Percentiles rank a stretch among this genome's conserved stretches.
phyloP scores from a whole-genome alignment of 2,329 filamentous ascomycete genomes.

The Penicillium brevicompactum region DNA sequence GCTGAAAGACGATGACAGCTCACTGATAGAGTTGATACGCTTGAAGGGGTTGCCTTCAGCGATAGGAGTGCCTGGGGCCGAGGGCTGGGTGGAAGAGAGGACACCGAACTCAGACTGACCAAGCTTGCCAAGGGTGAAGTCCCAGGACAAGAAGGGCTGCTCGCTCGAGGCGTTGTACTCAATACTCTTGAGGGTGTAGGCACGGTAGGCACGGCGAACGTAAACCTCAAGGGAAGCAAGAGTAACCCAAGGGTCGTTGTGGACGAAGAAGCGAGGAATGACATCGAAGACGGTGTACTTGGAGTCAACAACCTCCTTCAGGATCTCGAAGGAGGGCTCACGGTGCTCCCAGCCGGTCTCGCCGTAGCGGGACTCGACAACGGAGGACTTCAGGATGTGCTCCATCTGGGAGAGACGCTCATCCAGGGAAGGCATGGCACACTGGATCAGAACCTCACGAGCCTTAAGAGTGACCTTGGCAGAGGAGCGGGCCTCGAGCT shows the following conservation, averaged over 20 bases:
- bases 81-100: conserved; percentile 73
- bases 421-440: conserved; percentile 90
- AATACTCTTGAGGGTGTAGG: conserved; percentile 86
- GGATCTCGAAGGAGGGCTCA: conserved; percentile 82
- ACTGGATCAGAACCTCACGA: conserved; percentile 95
- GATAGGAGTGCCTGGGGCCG: conserved; percentile 76
- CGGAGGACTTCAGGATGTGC: conserved; percentile 93
- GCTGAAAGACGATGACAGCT: conserved; percentile 80
- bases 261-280: conserved; percentile 89
- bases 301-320: conserved; percentile 98
- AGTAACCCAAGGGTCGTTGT: conserved; percentile 91
- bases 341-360: conserved; percentile 97
- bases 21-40: conserved; percentile 91
- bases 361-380: conserved; percentile 94
- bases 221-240: conserved; percentile 95
- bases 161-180: conserved; percentile 75
- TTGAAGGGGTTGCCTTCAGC: conserved; percentile 67
- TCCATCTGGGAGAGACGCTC: conserved; percentile 97
- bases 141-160: conserved; percentile 85
- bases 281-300: conserved; percentile 99
- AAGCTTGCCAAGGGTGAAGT: conserved; percentile 92
- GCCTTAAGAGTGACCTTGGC: conserved; percentile 98
- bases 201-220: conserved; percentile 92
- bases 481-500: conserved; percentile 81
- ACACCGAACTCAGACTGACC: conserved; percentile 89